phyloP scores from a whole-genome alignment of 306 rosid genomes.

The Lablab purpureus region DNA sequence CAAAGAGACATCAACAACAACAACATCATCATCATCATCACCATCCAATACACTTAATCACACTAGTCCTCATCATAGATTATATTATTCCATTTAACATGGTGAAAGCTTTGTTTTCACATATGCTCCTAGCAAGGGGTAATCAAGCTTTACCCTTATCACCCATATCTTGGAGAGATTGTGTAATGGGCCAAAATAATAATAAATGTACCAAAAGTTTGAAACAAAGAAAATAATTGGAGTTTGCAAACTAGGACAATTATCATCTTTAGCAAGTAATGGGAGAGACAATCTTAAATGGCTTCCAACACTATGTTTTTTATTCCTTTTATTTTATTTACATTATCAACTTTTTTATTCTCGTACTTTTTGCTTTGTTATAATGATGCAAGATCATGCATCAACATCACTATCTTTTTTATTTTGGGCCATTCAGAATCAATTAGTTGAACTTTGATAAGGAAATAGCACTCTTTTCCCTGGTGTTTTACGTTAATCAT shows the following conservation, averaged over 20 bases:
- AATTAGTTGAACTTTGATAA: slow-evolving; percentile 40
- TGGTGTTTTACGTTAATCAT: slow-evolving; percentile 17
- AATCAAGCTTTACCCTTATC: slow-evolving; percentile 43
- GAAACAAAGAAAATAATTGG: slow-evolving; percentile 47
- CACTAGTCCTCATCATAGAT: slow-evolving; percentile 15
- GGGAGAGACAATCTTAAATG: slow-evolving; percentile 55
- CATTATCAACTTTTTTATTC: slow-evolving; percentile 49
- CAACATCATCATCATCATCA: slow-evolving; percentile 36
- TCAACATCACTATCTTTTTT: slow-evolving; percentile 50
- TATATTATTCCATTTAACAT: slow-evolving; percentile 34
- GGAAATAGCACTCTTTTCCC: slow-evolving; percentile 41
- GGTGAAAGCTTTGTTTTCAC: slow-evolving; percentile 43
- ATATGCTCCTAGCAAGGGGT: background rate
- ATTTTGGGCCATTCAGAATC: slow-evolving; percentile 46
- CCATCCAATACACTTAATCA: slow-evolving; percentile 44
- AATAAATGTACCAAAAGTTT: slow-evolving; percentile 45
- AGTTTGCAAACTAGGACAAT: slow-evolving; percentile 43
- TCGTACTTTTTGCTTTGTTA: slow-evolving; percentile 52
- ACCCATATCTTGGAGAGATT: slow-evolving; percentile 43
- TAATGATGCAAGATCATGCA: slow-evolving; percentile 57
- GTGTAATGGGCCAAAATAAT: slow-evolving; percentile 40
- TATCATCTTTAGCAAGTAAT: slow-evolving; percentile 38
- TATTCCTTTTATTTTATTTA: slow-evolving; percentile 45
- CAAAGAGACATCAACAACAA: slow-evolving; percentile 41
- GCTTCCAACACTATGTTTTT: slow-evolving; percentile 54